These are phyloP conservation scores for Bonia amplexicaulis DNA, from an alignment of 176 grass and related monocot genomes.

Conservation along the genomic window DNA sequence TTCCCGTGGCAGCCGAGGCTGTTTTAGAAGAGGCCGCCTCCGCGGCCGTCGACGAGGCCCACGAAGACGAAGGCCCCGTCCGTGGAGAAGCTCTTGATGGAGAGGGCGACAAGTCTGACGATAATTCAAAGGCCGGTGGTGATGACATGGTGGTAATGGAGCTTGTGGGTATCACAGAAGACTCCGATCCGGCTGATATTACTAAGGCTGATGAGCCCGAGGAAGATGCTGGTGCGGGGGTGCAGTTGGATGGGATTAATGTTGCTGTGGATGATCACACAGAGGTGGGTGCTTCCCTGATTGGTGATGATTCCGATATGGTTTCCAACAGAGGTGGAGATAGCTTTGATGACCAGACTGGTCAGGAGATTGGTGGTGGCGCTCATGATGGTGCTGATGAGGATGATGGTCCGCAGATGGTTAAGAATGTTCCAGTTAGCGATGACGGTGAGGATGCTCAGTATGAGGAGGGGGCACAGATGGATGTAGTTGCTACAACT, in stretches of 20 bases:
- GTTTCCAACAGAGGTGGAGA: not conserved
- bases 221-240: not conserved
- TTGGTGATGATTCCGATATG: slow-evolving; percentile 3
- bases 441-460: slow-evolving; percentile 14
- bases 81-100: not conserved
- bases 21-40: not conserved
- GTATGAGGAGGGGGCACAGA: not conserved
- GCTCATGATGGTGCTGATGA: not conserved
- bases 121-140: not conserved
- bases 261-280: not conserved
- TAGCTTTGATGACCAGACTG: slow-evolving; percentile 8
- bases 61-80: not conserved
- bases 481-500: not conserved
- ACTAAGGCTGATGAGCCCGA: not conserved
- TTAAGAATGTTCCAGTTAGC: slow-evolving; percentile 9
- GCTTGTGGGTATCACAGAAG: not conserved
- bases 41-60: not conserved
- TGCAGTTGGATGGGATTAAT: not conserved
- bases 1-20: not conserved
- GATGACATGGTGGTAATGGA: slow-evolving; percentile 8
- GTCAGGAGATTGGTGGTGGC: slow-evolving; percentile 6
- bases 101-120: slow-evolving; percentile 19
- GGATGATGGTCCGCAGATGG: slow-evolving; percentile 2
- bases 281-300: not conserved
- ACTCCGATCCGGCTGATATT: not conserved